Evolutionary conservation across 108 stramenopile genomes (phyloP), one percentile per base, ranked within the genome.

Genomic region (Parmales sp.): DNA sequence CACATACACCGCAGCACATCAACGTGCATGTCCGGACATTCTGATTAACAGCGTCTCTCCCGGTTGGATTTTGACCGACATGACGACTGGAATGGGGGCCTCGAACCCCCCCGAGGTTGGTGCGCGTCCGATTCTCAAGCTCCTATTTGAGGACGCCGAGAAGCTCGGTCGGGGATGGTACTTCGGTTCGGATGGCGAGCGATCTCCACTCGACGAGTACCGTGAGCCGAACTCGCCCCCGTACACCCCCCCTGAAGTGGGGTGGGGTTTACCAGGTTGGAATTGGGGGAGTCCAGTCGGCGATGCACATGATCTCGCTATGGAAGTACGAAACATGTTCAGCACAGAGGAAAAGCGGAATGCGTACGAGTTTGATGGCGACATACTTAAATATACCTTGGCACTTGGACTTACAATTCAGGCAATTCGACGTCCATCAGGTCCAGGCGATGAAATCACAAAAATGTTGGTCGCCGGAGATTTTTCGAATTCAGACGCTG

Each of bases 51-150:
- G 46, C 11, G n/a, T n/a, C 45, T 37, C 68, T 2, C 68, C 68
- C 6, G 68, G 68, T 20, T 68, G 37, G 37, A 39, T 68, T 19
- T 13, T 26, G 1, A 68, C 68, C 6, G 68, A 68, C 22, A 13
- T 68, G 2, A 68, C 68, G 1, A 48, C 68, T 9, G 68, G 68
- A 19, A 68, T 54, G 68, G 68, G 68, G 13, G 68, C 68, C 1
- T 37, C 68, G 19, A 68, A 68, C 37, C 36, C 68, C 6, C 68
- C 68, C 0, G 68, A 49, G 46, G 39, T 38, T 23, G 37, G 68
- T 22, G n/a, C 37, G 36, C n/a, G 48, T 7, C 20, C 46, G 38
- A 45, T 48, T 19, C 28, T 68, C 16, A 20, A 50, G 19, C 1
- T 51, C n/a, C 23, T 68, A 11, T 68, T 68, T 26, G 68, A 48